A percentile compares a stretch with the other conserved stretches of the same genome.
phyloP scores from a whole-genome alignment of 148 eudicot genomes.

The Rhododendron vialii region DNA sequence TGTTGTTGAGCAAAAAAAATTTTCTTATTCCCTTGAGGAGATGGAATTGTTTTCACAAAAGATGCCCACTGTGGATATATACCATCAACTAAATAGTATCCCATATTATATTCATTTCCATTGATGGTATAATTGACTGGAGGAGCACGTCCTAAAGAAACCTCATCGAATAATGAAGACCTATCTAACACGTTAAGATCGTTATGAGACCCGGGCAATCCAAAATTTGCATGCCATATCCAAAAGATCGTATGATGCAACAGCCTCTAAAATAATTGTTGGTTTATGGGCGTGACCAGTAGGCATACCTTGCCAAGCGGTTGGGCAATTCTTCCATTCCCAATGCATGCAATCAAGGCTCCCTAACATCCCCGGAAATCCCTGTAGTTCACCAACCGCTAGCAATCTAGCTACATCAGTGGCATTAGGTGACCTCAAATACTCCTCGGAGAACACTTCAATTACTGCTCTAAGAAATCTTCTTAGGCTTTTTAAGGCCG shows the following conservation, averaged over 20 bases:
- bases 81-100: no score
- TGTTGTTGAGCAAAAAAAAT: background rate
- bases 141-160: no score
- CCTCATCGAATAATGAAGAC: no score
- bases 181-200: background rate
- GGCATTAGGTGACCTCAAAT: background rate
- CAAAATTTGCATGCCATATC: conserved; percentile 1
- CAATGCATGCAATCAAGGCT: background rate
- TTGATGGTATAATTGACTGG: no score
- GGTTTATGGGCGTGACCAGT: background rate
- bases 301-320: background rate
- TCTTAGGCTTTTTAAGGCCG: background rate
- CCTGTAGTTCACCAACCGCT: background rate
- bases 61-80: no score
- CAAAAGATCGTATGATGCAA: background rate
- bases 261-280: background rate
- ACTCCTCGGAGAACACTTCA: background rate
- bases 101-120: no score
- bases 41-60: no score
- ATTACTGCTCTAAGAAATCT: background rate
- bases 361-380: background rate
- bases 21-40: no score
- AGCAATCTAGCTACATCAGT: background rate
- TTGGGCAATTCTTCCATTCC: background rate
- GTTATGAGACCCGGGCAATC: background rate